Base-by-base conservation (phyloP, 495 filamentous ascomycete species). In the Daldinia concentrica region DNA sequence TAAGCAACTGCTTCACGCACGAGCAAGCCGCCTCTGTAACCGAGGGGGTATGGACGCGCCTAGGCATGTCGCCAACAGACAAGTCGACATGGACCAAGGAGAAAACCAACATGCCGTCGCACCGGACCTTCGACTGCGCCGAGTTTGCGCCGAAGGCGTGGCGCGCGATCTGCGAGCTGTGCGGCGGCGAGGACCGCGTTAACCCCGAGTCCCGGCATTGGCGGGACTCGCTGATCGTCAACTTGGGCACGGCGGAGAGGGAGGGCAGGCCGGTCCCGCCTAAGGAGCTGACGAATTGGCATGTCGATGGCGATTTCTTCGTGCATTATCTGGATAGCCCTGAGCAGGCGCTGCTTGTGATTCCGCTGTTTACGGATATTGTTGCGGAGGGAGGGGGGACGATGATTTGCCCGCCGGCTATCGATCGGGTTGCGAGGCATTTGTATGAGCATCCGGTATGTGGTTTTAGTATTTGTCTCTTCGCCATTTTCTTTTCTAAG, bases 261-360 rank as follows among this genome's bases (percentile, higher is more conserved):
- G 85, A 87, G 65, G 84, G 84, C 5, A 83, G 84, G 37, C 74
- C 84, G 37, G 79, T 83, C 30, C 73, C 76, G 62, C 80, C 87
- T 52, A 68, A 80, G 68, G 84, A 87, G 6, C 79, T 92, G n/a
- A 67, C 78, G 22, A 82, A 81, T 7, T 93, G 90, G 90, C 91
- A 93, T 76, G 89, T 91, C 24, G 90, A 93, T 78, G 91, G 91
- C 1, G 90, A 92, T 71, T 92, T 92, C 77, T 92, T 93, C 79
- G 83, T 90, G 14, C 90, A 92, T 80, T 93, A 89, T 71, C 82
- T 93, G 15, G 91, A 93, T 77, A 90, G 87, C 51, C 87, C 87
- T 0, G 91, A 93, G 79, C 91, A 93, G 77, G 91, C 82, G 0
- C 77, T 93, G 51, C 81, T 93, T 0, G 88, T 93, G 17, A 91